Evolutionary conservation across 2,329 filamentous ascomycete species (phyloP), one percentile per base, ranked within the genome.

Genomic region (Metarhizium album): DNA sequence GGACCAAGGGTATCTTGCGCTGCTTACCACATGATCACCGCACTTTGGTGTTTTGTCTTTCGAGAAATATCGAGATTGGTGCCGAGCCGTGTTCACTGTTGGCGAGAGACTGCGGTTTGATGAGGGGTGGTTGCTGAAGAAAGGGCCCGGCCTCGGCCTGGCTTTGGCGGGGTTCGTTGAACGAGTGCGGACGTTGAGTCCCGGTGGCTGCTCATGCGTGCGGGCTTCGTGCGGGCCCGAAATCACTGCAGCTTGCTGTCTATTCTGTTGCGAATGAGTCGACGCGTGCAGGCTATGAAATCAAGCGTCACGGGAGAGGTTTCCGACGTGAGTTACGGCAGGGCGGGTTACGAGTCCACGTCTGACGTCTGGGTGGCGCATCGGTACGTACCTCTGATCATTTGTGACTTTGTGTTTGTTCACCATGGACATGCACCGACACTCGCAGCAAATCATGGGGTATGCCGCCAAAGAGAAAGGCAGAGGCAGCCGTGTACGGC

Each of bases 391-490:
- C 33, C 33, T 35, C 14, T 13, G 11, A 35, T 13, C 33, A 35
- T 35, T 16, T 4, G 16, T 3, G 11, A 31, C 33, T 35, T 13
- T 16, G 37, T 40, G 2, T 33, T 38, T 9, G 8, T 27, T 22
- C 45, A 38, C 31, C n/a, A 8, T 38, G 18, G 22, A 52, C 40
- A 53, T 50, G 20, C 22, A 45, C 35, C 42, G 18, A 31, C 20
- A 18, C 20, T 42, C 27, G 45, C 57, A 46, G 53, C 57, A 64
- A 52, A 52, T 42, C 47, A 50, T 35, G 47, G 54, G 53, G 23
- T 13, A 88, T 89, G 85, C 79, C 84, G 55, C 73, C 76, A 18
- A 89, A 89, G 70, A 78, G 84, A 63, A 88, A 88, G 71, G 84
- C 84, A 54, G 62, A 64, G 53, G 59, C 63, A 63, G 71, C 69